Conservation (phyloP, 495 filamentous ascomycete species). For the Aspergillus hancockii region DNA sequence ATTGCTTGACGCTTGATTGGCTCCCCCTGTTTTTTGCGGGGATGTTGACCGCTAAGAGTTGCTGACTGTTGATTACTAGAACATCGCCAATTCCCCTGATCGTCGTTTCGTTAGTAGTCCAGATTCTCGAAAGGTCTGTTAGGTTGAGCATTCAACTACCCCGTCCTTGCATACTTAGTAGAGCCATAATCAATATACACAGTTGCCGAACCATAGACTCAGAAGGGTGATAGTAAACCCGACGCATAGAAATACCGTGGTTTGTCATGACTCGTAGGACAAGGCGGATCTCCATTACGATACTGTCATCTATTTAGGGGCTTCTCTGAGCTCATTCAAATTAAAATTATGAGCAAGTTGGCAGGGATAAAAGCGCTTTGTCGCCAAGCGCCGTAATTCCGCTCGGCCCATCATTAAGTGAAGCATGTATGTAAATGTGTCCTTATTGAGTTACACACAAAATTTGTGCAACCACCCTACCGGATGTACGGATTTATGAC, state of each 20-base stretch:
- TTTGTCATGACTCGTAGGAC: no score
- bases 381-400: no score
- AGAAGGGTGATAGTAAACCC: no score
- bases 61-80: slow-evolving; percentile 16
- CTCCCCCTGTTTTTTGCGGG: not conserved
- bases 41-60: not conserved
- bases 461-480: not conserved
- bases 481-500: no score
- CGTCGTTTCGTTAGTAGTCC: not conserved
- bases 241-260: no score
- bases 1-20: not conserved
- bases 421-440: no score
- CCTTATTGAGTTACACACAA: no score
- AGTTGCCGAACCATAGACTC: no score
- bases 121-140: not conserved
- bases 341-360: not conserved
- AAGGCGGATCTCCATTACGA: no score
- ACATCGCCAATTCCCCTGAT: slow-evolving; percentile 12
- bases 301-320: not conserved
- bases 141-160: not conserved
- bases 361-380: no score
- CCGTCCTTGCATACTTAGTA: not conserved
- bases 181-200: no score
- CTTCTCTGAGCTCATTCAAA: not conserved
- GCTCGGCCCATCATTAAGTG: no score